These are phyloP conservation scores for Microbotryomycetes sp. DNA, from an alignment of 1,284 basidiomycete species.

Conservation along the genomic window DNA sequence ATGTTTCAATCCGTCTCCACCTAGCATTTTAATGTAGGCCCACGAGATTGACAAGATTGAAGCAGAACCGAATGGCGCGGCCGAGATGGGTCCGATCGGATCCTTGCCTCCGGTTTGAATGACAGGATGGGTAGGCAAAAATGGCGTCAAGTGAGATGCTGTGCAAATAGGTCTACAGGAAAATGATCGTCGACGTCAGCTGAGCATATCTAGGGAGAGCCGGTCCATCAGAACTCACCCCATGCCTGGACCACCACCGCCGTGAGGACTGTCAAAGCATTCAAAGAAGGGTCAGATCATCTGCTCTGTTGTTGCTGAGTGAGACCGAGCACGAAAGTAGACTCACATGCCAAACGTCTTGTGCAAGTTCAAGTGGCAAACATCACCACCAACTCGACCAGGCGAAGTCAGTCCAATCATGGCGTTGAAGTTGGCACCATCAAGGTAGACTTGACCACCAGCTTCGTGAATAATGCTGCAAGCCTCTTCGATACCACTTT, in stretches of 20 bases:
- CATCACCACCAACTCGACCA: constrained; percentile 92
- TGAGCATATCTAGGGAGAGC: background rate
- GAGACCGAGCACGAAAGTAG: background rate
- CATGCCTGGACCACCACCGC: constrained; percentile 92
- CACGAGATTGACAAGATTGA: constrained; percentile 95
- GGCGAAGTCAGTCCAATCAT: constrained; percentile 93
- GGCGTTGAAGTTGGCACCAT: constrained; percentile 94
- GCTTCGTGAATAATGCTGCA: constrained; percentile 89
- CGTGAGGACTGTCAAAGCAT: constrained; percentile 64
- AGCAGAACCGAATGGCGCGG: constrained; percentile 88
- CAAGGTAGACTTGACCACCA: constrained; percentile 95
- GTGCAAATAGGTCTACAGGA: constrained; percentile 79
- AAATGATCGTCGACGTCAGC: background rate
- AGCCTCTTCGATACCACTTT: constrained; percentile 74
- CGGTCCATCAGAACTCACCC: constrained; percentile 50
- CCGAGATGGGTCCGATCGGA: constrained; percentile 81
- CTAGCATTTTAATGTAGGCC: constrained; percentile 69
- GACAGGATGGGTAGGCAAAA: constrained; percentile 86
- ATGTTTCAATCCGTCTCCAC: constrained; percentile 76
- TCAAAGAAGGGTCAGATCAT: constrained; percentile 17
- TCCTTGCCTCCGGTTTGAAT: constrained; percentile 61
- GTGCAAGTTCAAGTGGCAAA: constrained; percentile 96
- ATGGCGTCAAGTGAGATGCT: constrained; percentile 84
- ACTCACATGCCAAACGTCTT: constrained; percentile 85
- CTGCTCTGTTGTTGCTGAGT: no score